Evolutionary conservation across 2,329 filamentous ascomycete species (phyloP).

Genomic region (Rhynchosporium graminicola): DNA sequence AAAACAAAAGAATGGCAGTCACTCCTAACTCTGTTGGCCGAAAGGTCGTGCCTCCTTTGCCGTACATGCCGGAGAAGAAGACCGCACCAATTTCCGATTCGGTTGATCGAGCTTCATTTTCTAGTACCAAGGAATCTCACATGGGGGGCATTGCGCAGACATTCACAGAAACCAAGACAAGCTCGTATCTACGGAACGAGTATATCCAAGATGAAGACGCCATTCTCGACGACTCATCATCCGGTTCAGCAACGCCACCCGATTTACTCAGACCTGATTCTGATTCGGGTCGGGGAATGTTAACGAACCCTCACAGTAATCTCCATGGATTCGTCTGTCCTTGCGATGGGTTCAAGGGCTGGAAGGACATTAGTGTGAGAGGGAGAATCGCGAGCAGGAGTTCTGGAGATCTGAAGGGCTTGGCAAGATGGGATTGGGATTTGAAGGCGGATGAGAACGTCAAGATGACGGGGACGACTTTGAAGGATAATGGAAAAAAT

Average conservation of each 20-base stretch:
- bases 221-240: constrained; percentile 47
- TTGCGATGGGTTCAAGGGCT: constrained; percentile 58
- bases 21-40: constrained; percentile 11
- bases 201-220: constrained; percentile 48
- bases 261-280: constrained; percentile 19
- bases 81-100: constrained; percentile 30
- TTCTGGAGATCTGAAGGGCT: constrained; percentile 58
- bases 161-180: constrained; percentile 62
- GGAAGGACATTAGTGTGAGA: constrained; percentile 62
- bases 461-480: not conserved
- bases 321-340: constrained; percentile 62
- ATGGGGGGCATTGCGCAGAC: constrained; percentile 53
- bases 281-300: constrained; percentile 24
- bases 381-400: constrained; percentile 59
- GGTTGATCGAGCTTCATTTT: constrained; percentile 39
- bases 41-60: constrained; percentile 8
- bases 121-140: constrained; percentile 38
- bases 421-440: constrained; percentile 53
- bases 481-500: constrained; percentile 35
- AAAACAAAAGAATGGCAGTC: constrained; percentile 21
- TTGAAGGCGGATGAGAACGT: not conserved
- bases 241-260: constrained; percentile 29
- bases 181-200: constrained; percentile 48
- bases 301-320: constrained; percentile 52
- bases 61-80: constrained; percentile 18